Evolutionary conservation across 2,329 filamentous ascomycete species (phyloP).

Genomic region (Aureobasidium sp.): DNA sequence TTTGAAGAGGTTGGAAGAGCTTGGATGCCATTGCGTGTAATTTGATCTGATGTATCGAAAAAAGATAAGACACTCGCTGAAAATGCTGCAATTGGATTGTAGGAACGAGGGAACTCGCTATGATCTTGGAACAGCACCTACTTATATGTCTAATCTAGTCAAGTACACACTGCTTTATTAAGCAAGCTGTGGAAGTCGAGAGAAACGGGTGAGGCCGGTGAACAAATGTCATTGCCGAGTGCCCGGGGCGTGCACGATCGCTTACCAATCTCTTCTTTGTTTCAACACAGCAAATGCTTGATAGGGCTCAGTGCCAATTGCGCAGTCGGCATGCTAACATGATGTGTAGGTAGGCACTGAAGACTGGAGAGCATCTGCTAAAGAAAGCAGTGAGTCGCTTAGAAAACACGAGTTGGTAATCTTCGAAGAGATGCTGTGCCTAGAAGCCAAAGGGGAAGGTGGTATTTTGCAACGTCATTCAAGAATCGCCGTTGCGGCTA

Average conservation of each 20-base stretch:
- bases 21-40: constrained; percentile 14
- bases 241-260: not conserved
- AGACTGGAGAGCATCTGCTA: not conserved
- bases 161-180: constrained; percentile 13
- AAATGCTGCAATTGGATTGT: not conserved
- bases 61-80: not conserved
- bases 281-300: not conserved
- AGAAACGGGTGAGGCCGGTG: constrained; percentile 3
- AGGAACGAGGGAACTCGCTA: not conserved
- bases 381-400: not conserved
- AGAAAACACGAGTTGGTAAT: no score
- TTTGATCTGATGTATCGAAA: not conserved
- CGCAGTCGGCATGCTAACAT: not conserved
- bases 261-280: constrained; percentile 10
- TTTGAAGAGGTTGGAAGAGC: constrained; percentile 35
- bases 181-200: not conserved
- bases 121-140: not conserved
- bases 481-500: constrained; percentile 1
- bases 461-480: not conserved
- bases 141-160: not conserved
- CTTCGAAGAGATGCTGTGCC: no score
- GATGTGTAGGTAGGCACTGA: no score
- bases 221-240: not conserved
- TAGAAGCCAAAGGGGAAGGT: not conserved
- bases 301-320: not conserved